Evolutionary conservation across 768 basidiomycete genomes (phyloP), one percentile per base, ranked within the genome.

Genomic region (Boletus rufocinnamomeus): DNA sequence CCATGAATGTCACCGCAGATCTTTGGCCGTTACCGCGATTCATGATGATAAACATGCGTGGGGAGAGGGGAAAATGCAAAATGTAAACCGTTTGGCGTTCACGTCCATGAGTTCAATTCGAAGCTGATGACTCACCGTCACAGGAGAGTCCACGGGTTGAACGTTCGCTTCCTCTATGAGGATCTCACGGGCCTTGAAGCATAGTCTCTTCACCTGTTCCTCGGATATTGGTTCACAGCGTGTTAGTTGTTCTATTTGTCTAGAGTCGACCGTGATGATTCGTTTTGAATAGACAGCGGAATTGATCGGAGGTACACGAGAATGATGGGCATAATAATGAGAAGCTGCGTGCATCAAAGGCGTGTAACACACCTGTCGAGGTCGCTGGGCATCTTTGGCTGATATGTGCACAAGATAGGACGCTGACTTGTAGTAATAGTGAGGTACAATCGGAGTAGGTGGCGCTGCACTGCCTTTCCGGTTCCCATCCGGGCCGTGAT

Each of bases 141-240:
- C 95, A 16, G 96, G 96, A 46, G 94, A 88, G 76, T 98, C 95
- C 35, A 98, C 91, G 63, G 88, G 85, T 72, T 98, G 95, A 2
- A 99, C 95, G 72, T 99, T 99, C 3, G 91, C 96, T 75, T 98
- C 96, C 75, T 98, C 96, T 66, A 98, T 93, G 34, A 98, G 79
- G 56, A 98, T 95, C 77, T 98, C 97, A 57, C 95, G 84, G 27
- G 97, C 97, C 71, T 97, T 98, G 66, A 95, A 79, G 76, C 96
- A 99, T 9, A 99, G 82, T 64, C 90, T 82, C 72, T 97, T 98
- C 63, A 99, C 97, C 66, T 96, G 88, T 59, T 93, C 90, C 74
- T 99, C 96, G 28, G 94, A 91, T 67, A 99, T 95, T 57, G 91
- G 90, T 67, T 97, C 92, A 76, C 96, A 98, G 58, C 90, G 89